Base-by-base conservation (phyloP, 768 basidiomycete genomes). In the Lactifluus piperatus region DNA sequence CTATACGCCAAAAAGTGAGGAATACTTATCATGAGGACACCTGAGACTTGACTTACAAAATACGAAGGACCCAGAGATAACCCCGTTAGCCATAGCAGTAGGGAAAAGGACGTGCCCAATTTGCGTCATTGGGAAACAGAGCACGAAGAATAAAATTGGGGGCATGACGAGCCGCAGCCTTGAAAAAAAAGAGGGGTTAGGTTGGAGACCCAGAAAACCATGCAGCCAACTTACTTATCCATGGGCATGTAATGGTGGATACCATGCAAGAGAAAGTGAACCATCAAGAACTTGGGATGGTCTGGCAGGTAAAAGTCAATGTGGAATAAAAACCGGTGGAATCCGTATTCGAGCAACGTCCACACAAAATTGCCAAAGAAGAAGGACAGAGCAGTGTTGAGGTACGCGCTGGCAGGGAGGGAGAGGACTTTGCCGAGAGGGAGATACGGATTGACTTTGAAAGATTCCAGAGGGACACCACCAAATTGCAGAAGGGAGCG, bases 321-420 rank as follows among this genome's bases (percentile, higher is more conserved):
- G 72, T 99, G 97, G 83, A 99, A 99, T 51, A 99, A 74, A 82
- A 97, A 97, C 43, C 97, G 86, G 73, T 99, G 97, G 67, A 99
- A 74, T 13, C 78, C 75, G 70, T 98, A 99, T 72, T 98, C 97
- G 71, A 97, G 73, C 58, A 97, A 70, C 0, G 97, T 98, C 95
- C 95, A 99, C 56, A 95, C 77, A 51, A 97, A 32, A 70, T 91
- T 94, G 5, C 97, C 97, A 43, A 83, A 51, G 60, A 92, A 70
- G 77, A 94, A 97, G 72, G 84, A 95, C 0, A 74, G 63, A 20
- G 80, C 54, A 0, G 84, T 78, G 65, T 87, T 83, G 10, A 72
- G 63, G 57, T 85, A 73, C 3, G 83, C 79, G 4, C 73, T 70
- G 9, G 71, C 52, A 11, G 89, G 79, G 46, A 88, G 73, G 18